phyloP scores from a whole-genome alignment of 345 rosid species.

The Citropsis articulata region DNA sequence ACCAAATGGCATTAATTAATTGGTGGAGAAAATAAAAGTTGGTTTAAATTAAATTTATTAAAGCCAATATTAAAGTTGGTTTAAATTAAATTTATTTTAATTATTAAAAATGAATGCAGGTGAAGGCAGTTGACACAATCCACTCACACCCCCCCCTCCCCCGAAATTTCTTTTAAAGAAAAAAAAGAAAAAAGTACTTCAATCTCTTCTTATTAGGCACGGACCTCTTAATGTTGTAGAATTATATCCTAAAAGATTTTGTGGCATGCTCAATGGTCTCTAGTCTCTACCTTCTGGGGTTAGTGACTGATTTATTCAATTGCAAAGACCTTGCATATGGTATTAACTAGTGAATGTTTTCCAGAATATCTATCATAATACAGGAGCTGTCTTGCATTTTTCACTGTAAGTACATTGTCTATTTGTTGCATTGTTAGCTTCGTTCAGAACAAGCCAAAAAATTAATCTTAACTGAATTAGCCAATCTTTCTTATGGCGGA shows the following conservation, averaged over 20 bases:
- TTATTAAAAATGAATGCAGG: no score
- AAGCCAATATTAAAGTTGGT: no score
- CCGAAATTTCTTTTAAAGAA: no score
- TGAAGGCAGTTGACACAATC: background rate
- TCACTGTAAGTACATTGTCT: background rate
- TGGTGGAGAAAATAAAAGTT: no score
- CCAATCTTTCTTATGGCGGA: no score
- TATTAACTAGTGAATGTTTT: background rate
- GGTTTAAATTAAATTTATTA: no score
- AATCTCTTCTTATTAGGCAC: background rate
- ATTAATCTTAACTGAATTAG: no score
- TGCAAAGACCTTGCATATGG: background rate
- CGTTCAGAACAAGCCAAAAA: slow-evolving; percentile 6
- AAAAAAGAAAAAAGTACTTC: background rate
- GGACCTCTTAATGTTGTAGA: background rate
- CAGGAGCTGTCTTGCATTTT: background rate
- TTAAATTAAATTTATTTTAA: no score
- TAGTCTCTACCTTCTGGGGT: background rate
- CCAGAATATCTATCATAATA: background rate
- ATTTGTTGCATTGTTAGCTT: background rate
- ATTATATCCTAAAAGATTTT: background rate
- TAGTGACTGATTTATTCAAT: background rate
- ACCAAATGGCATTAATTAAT: no score
- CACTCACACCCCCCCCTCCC: no score
- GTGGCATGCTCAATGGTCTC: background rate